phyloP scores from a whole-genome alignment of 495 filamentous ascomycete genomes.

The Penicillium mononematosum region DNA sequence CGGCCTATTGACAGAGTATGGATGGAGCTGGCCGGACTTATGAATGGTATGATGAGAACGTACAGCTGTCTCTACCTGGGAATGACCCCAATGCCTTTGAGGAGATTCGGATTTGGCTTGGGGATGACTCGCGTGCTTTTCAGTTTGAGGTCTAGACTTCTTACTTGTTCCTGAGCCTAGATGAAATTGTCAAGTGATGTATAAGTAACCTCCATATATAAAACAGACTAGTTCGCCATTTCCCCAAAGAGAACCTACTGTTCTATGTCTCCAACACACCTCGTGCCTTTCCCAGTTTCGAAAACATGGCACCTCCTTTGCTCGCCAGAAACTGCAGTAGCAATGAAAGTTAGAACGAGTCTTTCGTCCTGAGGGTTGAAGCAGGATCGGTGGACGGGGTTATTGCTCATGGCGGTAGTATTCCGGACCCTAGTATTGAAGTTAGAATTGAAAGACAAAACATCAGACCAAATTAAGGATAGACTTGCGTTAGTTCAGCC shows the following conservation, averaged over 20 bases:
- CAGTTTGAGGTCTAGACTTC: slow-evolving; percentile 10
- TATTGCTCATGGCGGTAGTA: too few species aligned
- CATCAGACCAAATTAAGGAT: not conserved
- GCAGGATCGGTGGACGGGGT: not conserved
- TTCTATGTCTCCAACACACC: not conserved
- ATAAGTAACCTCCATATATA: not conserved
- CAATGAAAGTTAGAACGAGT: not conserved
- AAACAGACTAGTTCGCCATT: not conserved
- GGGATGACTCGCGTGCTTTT: slow-evolving; percentile 1
- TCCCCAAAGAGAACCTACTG: not conserved
- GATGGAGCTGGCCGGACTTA: too few species aligned
- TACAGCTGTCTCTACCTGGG: not conserved
- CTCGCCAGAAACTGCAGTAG: not conserved
- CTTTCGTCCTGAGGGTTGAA: not conserved
- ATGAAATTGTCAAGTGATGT: not conserved
- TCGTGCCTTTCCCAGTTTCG: not conserved
- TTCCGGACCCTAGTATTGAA: not conserved
- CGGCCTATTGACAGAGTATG: slow-evolving; percentile 18
- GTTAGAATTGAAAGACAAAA: not conserved
- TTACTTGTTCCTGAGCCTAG: not conserved
- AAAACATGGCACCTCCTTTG: not conserved
- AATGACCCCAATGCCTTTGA: slow-evolving; percentile 16
- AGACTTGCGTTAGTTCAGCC: not conserved
- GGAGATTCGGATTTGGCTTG: slow-evolving; percentile 18
- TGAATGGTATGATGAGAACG: not conserved